Evolutionary conservation across 352 stramenopile genomes (phyloP), one percentile per base, ranked within the genome.

Genomic region (Pythium insidiosum): DNA sequence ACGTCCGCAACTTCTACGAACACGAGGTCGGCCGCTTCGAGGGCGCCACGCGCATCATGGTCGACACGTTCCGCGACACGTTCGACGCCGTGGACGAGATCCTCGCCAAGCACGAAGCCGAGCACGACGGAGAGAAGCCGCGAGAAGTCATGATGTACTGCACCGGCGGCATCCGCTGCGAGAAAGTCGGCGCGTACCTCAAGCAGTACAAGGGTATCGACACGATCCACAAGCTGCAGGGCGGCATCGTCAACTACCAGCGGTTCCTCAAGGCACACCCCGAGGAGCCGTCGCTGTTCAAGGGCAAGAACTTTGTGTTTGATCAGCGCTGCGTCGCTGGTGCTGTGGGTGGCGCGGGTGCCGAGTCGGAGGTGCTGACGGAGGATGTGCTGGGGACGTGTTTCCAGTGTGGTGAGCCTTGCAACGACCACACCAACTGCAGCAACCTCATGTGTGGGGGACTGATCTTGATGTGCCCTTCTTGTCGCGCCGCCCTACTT

Each of bases 281-380:
- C n/a, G 44, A 61, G 33, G 25, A 52, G 2, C 47, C 46, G 0
- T 56, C 57, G 21, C 23, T 68, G 30, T 74, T 74, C 46, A 58
- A 58, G 43, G 74, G 72, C 19, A 82, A 78, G 47, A 85, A 84
- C 53, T 88, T 85, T 48, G 75, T 88, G 50, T 88, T 85, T 43
- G 75, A 88, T 51, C 75, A 88, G 52, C 75, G 75, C 1, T 84
- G 72, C 40, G 72, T 84, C 19, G 60, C 50, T 2, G 28, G 20
- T 2, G 26, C 5, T 2, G 39, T 44, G 29, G 49, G 65, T n/a
- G n/a, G n/a, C n/a, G n/a, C n/a, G 11, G 53, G 66, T 15, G 58
- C 38, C 2, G 46, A 52, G 38, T 64, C 59, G 13, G 65, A 84
- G 35, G 47, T 73, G 43, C 64, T 85, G 54, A 85, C 75, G 11